Evolutionary conservation across 148 eudicot genomes (phyloP), one percentile per base, ranked within the genome.

Genomic region (Arbutus unedo): DNA sequence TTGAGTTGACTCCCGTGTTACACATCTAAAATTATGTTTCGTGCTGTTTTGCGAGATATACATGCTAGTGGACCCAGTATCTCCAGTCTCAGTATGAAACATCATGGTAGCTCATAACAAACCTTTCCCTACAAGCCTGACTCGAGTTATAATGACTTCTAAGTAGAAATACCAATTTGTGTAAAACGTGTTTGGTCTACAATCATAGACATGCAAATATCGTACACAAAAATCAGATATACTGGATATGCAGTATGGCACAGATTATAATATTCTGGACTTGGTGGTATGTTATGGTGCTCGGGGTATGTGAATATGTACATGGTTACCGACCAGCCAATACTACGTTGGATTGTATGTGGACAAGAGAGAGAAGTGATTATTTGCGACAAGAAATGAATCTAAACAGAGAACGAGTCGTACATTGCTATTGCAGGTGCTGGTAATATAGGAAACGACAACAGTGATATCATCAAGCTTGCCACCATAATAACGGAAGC

Each of bases 391-490:
- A 31, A 31, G 38, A 31, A 31, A 31, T 31, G 38, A 31, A 31
- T 31, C 38, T 1, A 31, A 54, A 60, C 68, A 53, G 57, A 55
- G 76, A 48, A 83, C 72, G 67, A 81, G 64, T 5, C 25, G 54
- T 87, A 89, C 89, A 6, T 72, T 83, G 81, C 76, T 77, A 6
- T 72, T 83, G 82, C 76, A 73, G 16, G 14, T 45, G 74, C 84
- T 57, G n/a, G 87, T 70, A 85, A 85, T 78, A 31, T 81, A 85
- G 62, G 84, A 85, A 45, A 85, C 87, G 49, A 85, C 84, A 68
- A 85, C 87, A 16, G 84, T 82, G 25, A 85, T 82, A 55, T 82
- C 87, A 48, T 85, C 87, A 51, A 85, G 84, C 74, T 85, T 85
- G 57, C 87, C 87, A 48, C 87, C 87, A 49, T 85, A 85, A 59